Evolutionary conservation across 176 grass and related monocot genomes (phyloP), one percentile per base, ranked within the genome.

Genomic region (Musa acuminata): DNA sequence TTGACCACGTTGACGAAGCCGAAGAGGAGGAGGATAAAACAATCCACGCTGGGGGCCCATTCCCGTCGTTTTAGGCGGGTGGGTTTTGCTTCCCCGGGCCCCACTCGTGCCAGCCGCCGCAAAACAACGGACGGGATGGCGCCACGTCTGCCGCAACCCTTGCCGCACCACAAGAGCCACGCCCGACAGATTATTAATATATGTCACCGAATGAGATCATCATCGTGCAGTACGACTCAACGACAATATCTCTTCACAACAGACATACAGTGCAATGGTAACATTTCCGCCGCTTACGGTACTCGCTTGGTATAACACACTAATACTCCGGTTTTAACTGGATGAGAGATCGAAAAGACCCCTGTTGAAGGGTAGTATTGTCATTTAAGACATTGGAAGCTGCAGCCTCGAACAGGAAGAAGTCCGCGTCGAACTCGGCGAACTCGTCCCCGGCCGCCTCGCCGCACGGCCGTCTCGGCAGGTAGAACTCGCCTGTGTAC

Each of bases 381-480:
- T 69, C 65, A 71, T 79, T 23, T 19, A 43, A 6, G 8, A n/a
- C 8, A 1, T 26, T 24, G 21, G 26, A 70, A 76, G 25, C 23
- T 51, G 49, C 66, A 1, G 58, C 5, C n/a, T 79, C 66, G 26
- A 70, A 51, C 8, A 67, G 68, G n/a, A 79, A 79, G 11, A 51
- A 29, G 23, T 55, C 52, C 11, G 77, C 77, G 53, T 79, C 66
- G 77, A 79, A 79, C 19, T 79, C 77, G 77, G 74, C 87, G 22
- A 79, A 83, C 70, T 85, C 77, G 70, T 83, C 82, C 13, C 78
- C 82, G 64, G 83, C 85, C 57, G 62, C 24, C 60, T 83, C 85
- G 83, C 77, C 80, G 78, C 80, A 83, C 59, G 29, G 82, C 71
- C 84, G 75, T 49, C 75, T 24, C 25, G 66, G 8, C 16, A 49